Evolutionary conservation across 768 basidiomycete genomes (phyloP).

Genomic region (Suillus decipiens): DNA sequence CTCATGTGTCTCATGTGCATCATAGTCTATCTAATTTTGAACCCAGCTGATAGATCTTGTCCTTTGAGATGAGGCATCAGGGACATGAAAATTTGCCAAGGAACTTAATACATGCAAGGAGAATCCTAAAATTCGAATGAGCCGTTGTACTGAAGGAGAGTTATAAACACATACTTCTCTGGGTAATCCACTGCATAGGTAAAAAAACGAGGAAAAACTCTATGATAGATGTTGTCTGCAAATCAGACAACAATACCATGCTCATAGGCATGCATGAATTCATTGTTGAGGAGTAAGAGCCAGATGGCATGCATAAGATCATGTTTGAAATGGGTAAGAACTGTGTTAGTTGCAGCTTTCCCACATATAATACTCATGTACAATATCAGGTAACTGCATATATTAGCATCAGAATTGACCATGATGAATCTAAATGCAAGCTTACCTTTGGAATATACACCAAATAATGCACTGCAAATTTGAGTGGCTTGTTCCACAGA

Average conservation of each 20-base stretch:
- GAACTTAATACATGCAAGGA: slow-evolving; percentile 24
- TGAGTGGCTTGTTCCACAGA: slow-evolving; percentile 4
- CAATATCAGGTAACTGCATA: slow-evolving; percentile 15
- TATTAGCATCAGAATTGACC: too few relatives aligned
- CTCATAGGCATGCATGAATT: slow-evolving; percentile 19
- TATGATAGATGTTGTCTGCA: slow-evolving; percentile 15
- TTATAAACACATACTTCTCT: slow-evolving; percentile 30
- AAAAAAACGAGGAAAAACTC: slow-evolving; percentile 23
- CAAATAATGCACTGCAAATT: slow-evolving; percentile 21
- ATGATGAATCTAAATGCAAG: background rate
- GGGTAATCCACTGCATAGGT: slow-evolving; percentile 33
- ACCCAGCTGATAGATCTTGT: slow-evolving; percentile 18
- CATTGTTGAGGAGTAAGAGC: slow-evolving; percentile 21
- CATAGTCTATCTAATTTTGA: slow-evolving; percentile 11
- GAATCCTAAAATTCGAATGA: slow-evolving; percentile 15
- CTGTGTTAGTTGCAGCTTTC: background rate
- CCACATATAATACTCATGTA: slow-evolving; percentile 16
- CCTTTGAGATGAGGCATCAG: slow-evolving; percentile 18
- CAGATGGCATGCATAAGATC: slow-evolving; percentile 30
- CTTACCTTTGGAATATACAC: slow-evolving; percentile 23
- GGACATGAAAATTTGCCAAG: slow-evolving; percentile 26
- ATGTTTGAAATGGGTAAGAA: slow-evolving; percentile 23
- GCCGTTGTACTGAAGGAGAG: slow-evolving; percentile 16
- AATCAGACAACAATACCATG: slow-evolving; percentile 25
- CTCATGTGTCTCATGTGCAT: background rate